phyloP scores from a whole-genome alignment of 2,329 filamentous ascomycete species.

The Seiridium unicorne region DNA sequence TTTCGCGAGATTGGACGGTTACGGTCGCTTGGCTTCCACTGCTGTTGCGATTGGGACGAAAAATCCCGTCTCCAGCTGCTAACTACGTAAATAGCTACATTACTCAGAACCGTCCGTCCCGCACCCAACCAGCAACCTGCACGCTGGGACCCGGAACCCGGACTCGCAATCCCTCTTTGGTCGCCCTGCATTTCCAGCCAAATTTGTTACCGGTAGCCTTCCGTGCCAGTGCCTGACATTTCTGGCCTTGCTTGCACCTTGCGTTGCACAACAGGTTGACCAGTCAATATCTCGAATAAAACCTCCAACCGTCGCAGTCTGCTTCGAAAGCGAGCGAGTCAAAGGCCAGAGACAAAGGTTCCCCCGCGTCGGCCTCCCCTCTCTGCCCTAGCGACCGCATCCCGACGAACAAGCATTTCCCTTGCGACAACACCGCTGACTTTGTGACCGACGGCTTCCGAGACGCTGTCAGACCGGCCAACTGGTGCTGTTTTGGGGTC shows the following conservation, averaged over 20 bases:
- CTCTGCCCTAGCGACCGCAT: background rate
- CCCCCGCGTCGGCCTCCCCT: background rate
- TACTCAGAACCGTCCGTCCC: background rate
- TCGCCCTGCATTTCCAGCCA: background rate
- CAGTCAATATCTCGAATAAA: background rate
- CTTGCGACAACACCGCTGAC: background rate
- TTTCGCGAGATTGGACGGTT: no score
- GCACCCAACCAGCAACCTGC: background rate
- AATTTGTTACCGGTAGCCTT: background rate
- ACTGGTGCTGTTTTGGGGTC: background rate
- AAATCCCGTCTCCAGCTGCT: no score
- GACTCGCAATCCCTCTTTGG: background rate
- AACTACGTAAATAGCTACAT: background rate
- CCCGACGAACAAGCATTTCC: conserved; percentile 5
- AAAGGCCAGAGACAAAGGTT: background rate
- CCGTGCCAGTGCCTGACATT: background rate
- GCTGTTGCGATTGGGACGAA: no score
- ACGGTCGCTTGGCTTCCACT: no score
- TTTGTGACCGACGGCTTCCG: background rate
- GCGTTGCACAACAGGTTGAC: background rate
- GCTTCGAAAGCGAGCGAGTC: conserved; percentile 1
- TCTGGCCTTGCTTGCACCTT: background rate
- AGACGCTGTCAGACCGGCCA: background rate
- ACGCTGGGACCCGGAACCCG: background rate
- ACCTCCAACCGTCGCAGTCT: conserved; percentile 3